Conservation (phyloP, 495 filamentous ascomycete genomes). For the Penicillium canariense region DNA sequence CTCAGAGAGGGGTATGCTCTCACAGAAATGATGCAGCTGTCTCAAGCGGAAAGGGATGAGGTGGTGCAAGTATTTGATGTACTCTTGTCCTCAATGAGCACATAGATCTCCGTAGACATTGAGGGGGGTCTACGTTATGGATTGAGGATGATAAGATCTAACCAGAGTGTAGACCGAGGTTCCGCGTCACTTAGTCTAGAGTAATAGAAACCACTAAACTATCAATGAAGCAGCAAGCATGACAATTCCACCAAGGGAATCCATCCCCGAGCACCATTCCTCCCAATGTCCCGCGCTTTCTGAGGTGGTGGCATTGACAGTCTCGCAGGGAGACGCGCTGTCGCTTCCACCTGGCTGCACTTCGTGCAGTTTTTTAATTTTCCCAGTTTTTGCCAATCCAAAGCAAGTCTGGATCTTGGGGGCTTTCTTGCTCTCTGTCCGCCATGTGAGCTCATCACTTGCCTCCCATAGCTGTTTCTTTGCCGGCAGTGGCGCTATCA, state of each 20-base stretch:
- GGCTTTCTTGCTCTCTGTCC: constrained; percentile 25
- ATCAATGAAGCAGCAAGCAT: constrained; percentile 45
- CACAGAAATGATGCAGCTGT: constrained; percentile 14
- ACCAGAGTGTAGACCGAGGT: neutral
- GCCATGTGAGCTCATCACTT: constrained; percentile 35
- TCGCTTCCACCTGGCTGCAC: neutral
- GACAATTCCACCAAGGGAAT: constrained; percentile 39
- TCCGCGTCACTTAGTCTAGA: neutral
- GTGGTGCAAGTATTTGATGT: constrained; percentile 18
- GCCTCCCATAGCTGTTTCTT: constrained; percentile 51
- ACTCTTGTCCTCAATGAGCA: constrained; percentile 10
- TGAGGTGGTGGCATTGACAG: constrained; percentile 6
- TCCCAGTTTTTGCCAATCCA: constrained; percentile 36
- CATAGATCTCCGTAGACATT: neutral
- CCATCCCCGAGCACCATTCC: constrained; percentile 48
- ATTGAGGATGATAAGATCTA: neutral
- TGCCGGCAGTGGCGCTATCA: constrained; percentile 45
- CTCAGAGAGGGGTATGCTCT: constrained; percentile 22
- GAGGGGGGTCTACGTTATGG: neutral
- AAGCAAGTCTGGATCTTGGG: constrained; percentile 24
- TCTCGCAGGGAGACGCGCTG: neutral
- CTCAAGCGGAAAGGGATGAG: constrained; percentile 14
- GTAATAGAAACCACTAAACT: neutral
- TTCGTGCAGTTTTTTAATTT: constrained; percentile 31
- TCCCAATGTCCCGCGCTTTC: constrained; percentile 36